phyloP scores from a whole-genome alignment of 2,329 filamentous ascomycete genomes.

The Ceratocystis cubensis region DNA sequence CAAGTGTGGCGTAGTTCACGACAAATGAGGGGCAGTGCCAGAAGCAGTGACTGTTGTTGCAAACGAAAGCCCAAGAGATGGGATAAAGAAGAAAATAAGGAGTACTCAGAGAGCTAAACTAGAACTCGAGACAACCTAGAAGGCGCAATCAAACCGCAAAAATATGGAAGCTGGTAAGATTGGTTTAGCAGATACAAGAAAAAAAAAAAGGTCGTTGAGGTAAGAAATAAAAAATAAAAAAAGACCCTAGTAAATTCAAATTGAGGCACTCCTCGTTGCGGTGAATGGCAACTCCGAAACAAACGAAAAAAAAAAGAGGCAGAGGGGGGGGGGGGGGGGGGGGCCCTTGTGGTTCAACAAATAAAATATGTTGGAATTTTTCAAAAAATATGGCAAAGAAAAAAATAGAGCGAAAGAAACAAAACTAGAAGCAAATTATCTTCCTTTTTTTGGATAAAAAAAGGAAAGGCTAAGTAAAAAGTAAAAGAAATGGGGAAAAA shows the following conservation, averaged over 20 bases:
- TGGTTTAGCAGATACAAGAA: neutral
- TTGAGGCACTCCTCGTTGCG: constrained; percentile 7
- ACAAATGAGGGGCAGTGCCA: neutral
- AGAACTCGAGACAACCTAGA: neutral
- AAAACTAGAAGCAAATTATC: too few relatives aligned
- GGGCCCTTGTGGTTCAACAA: too few relatives aligned
- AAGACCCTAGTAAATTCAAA: neutral
- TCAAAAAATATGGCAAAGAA: too few relatives aligned
- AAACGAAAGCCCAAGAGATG: neutral
- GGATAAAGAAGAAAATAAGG: neutral
- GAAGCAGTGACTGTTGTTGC: neutral
- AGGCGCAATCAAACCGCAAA: neutral
- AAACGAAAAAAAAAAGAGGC: neutral
- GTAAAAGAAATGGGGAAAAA: too few relatives aligned
- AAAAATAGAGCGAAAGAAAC: too few relatives aligned
- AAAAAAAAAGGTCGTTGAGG: neutral
- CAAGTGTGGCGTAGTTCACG: neutral
- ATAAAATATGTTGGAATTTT: too few relatives aligned
- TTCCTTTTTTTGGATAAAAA: too few relatives aligned
- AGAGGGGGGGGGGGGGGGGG: too few relatives aligned
- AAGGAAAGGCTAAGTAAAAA: too few relatives aligned
- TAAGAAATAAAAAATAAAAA: neutral
- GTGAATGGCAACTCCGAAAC: constrained; percentile 4
- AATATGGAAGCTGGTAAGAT: neutral
- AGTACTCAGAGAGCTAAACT: neutral